phyloP scores from a whole-genome alignment of 2,329 filamentous ascomycete species.

The Cercospora canescens region DNA sequence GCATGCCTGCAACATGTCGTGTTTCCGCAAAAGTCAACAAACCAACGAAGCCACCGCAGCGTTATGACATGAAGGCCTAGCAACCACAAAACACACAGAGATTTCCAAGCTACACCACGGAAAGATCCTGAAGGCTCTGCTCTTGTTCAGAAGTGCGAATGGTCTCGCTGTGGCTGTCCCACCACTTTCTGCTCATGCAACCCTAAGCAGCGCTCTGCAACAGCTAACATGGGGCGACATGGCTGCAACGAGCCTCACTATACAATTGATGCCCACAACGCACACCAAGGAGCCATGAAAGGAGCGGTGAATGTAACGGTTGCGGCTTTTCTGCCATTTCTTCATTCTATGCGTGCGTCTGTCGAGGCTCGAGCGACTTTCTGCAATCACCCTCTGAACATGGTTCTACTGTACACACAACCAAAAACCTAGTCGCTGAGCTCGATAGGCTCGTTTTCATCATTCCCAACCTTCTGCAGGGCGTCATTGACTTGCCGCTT shows the following conservation, averaged over 20 bases:
- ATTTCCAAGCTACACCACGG: no score
- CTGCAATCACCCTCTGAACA: neutral
- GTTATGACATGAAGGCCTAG: no score
- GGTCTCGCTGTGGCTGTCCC: neutral
- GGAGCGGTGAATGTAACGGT: neutral
- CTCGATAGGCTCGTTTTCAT: constrained; percentile 16
- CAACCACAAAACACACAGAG: no score
- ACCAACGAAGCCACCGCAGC: no score
- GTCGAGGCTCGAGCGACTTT: neutral
- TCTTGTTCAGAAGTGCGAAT: neutral
- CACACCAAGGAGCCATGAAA: neutral
- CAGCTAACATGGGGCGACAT: neutral
- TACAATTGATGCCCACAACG: neutral
- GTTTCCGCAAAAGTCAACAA: no score
- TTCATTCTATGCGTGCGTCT: neutral
- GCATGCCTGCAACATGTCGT: no score
- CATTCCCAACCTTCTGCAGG: constrained; percentile 24
- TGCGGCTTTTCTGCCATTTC: neutral
- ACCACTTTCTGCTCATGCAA: neutral
- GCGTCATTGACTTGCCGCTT: constrained; percentile 17
- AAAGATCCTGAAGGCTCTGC: neutral
- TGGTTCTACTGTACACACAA: neutral
- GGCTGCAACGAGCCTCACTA: neutral
- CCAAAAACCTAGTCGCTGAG: constrained; percentile 25
- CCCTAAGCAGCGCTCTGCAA: neutral